Percentiles rank a stretch among this genome's conserved stretches.
These are phyloP conservation scores for Aureobasidium pullulans DNA, from an alignment of 2,329 filamentous ascomycete genomes.

Conservation along the genomic window DNA sequence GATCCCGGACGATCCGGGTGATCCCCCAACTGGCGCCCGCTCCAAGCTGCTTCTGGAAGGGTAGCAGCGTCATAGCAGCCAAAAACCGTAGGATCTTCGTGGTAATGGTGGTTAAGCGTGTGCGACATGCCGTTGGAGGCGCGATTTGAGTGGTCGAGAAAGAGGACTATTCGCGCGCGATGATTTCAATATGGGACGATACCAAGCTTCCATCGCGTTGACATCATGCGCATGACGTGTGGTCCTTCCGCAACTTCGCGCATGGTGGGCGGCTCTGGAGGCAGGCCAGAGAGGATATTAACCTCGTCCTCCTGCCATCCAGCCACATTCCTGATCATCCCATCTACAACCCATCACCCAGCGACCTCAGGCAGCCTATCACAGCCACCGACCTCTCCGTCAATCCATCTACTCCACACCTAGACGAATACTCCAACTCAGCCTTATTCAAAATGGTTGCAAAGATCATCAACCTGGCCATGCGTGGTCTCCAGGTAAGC, in stretches of 20 bases:
- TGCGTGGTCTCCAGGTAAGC: constrained; percentile 24
- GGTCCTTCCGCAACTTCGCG: background rate
- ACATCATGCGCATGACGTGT: background rate
- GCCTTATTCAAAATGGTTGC: constrained; percentile 15
- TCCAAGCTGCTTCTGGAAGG: constrained; percentile 5
- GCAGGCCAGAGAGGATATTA: background rate
- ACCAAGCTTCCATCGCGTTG: background rate
- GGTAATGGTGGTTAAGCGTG: background rate
- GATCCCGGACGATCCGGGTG: background rate
- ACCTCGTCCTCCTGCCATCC: constrained; percentile 11
- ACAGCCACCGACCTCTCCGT: background rate
- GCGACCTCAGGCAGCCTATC: background rate
- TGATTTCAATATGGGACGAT: background rate
- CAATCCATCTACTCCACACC: background rate
- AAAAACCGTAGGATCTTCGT: background rate
- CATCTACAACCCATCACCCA: constrained; percentile 5
- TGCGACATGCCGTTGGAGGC: background rate
- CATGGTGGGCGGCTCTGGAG: background rate
- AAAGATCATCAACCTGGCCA: constrained; percentile 22
- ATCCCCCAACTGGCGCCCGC: background rate
- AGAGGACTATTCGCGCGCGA: background rate
- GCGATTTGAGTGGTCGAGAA: background rate
- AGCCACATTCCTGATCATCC: constrained; percentile 11
- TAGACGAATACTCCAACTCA: constrained; percentile 3
- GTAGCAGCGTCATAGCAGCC: background rate